Evolutionary conservation across 2,329 filamentous ascomycete species (phyloP).

Genomic region (Penicillium sumatraense): DNA sequence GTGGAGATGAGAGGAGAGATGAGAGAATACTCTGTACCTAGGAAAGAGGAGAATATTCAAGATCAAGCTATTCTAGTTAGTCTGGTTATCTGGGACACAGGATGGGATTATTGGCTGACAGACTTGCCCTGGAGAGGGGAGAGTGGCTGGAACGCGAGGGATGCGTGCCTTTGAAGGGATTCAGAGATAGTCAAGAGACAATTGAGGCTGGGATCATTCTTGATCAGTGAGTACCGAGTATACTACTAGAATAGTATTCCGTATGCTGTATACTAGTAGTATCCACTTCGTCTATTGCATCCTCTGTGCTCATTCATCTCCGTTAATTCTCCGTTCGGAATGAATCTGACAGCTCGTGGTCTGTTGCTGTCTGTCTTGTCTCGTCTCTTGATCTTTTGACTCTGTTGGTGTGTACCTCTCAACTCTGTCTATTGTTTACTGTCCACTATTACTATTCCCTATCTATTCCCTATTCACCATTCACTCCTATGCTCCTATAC

Average conservation of each 20-base stretch:
- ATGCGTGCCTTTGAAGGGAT: conserved; percentile 1
- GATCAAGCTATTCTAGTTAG: neutral
- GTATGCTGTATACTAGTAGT: neutral
- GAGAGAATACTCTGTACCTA: too few species aligned
- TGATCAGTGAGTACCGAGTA: too few species aligned
- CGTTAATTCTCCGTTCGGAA: conserved; percentile 16
- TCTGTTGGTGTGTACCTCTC: too few species aligned
- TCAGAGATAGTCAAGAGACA: conserved; percentile 1
- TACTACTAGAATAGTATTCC: neutral
- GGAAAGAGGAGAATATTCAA: neutral
- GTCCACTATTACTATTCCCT: too few species aligned
- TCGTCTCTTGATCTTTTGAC: too few species aligned
- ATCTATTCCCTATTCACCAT: too few species aligned
- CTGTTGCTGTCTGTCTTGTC: too few species aligned
- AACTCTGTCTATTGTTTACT: too few species aligned
- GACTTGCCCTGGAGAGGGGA: neutral
- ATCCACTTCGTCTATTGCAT: neutral
- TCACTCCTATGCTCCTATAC: too few species aligned
- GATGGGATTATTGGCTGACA: neutral
- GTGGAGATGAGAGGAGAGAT: too few species aligned
- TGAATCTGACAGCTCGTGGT: neutral
- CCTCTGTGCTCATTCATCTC: neutral
- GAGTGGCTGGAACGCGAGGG: conserved; percentile 1
- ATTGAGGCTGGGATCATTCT: too few species aligned
- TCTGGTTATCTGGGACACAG: too few species aligned